A percentile compares a stretch with the other conserved stretches of the same genome.
phyloP scores from a whole-genome alignment of 139 green algal genomes.

The Picochlorum sp. region DNA sequence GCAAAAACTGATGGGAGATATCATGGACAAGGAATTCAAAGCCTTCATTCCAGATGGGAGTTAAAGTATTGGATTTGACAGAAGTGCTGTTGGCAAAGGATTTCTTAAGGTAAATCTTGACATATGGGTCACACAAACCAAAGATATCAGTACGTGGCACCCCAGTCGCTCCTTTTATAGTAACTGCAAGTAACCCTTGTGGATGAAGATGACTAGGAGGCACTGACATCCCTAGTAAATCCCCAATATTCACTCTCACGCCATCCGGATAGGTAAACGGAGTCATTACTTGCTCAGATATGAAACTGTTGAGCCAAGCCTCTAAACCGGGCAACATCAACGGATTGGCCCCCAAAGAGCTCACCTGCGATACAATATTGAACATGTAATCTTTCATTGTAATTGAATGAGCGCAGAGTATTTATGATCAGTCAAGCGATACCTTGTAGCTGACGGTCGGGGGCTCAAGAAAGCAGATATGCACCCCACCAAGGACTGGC shows the following conservation, averaged over 20 bases:
- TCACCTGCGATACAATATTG: too few relatives aligned
- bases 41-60: conserved; percentile 12
- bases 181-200: conserved; percentile 14
- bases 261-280: conserved; percentile 18
- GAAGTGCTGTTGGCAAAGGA: conserved; percentile 1
- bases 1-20: neutral
- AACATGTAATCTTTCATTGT: too few relatives aligned
- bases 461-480: neutral
- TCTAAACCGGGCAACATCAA: conserved; percentile 16
- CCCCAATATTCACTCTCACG: neutral
- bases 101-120: conserved; percentile 15
- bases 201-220: neutral
- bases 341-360: conserved; percentile 1
- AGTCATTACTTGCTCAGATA: conserved; percentile 5
- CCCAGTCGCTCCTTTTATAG: conserved; percentile 1
- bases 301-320: conserved; percentile 11
- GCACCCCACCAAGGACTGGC: conserved; percentile 9
- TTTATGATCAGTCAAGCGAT: too few relatives aligned
- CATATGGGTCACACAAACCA: conserved; percentile 4
- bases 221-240: neutral
- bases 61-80: conserved; percentile 3
- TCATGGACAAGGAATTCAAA: conserved; percentile 24
- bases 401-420: too few relatives aligned
- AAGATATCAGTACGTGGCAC: conserved; percentile 22
- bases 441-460: neutral